A percentile compares a stretch with the other conserved stretches of the same genome.
These are phyloP conservation scores for Trichoderma oligosporum DNA, from an alignment of 2,329 filamentous ascomycete genomes.

Conservation along the genomic window DNA sequence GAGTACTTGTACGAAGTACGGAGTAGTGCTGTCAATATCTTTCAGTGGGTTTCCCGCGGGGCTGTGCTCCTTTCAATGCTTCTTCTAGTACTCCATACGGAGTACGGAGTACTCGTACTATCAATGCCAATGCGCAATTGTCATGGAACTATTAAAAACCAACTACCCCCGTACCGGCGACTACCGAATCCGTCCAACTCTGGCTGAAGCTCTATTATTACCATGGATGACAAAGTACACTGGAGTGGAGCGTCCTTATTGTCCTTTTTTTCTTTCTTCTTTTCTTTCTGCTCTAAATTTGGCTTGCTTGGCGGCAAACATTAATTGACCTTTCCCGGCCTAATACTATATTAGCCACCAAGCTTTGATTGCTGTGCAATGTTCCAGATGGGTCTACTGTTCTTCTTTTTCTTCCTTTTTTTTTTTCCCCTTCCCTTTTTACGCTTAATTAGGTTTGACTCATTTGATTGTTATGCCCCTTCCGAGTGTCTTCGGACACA, in stretches of 20 bases:
- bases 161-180: constrained; percentile 10
- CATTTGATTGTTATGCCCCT: neutral
- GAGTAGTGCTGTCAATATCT: no score
- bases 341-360: neutral
- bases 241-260: neutral
- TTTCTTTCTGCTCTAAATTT: no score
- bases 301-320: neutral
- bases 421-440: neutral
- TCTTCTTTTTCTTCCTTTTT: neutral
- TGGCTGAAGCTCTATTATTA: no score
- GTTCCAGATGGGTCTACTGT: neutral
- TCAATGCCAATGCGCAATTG: no score
- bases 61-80: no score
- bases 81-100: no score
- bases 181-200: neutral
- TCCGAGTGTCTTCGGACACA: neutral
- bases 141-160: no score
- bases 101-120: no score
- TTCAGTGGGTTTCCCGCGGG: neutral
- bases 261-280: neutral
- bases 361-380: no score
- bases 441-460: neutral
- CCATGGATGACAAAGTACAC: no score
- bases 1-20: no score
- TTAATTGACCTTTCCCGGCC: no score